These are phyloP conservation scores for Climacium dendroides DNA, from an alignment of 225 moss, liverwort and hornwort species.

Conservation along the genomic window DNA sequence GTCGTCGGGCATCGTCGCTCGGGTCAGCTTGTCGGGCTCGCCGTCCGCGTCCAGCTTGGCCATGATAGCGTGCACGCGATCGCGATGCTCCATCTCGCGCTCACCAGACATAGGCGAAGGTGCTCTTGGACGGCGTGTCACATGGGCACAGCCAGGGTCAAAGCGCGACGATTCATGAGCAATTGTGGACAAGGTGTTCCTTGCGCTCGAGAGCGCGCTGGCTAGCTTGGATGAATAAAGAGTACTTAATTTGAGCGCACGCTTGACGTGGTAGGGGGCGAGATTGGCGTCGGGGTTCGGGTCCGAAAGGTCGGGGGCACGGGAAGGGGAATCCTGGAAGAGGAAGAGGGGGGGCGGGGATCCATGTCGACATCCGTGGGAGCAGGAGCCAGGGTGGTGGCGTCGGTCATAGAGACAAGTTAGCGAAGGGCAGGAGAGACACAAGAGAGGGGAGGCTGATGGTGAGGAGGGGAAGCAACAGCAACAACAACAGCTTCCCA, in stretches of 20 bases:
- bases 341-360: background rate
- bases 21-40: constrained; percentile 62
- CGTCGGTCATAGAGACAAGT: background rate
- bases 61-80: constrained; percentile 76
- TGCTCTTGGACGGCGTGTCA: constrained; percentile 70
- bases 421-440: background rate
- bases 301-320: background rate
- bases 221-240: too few species aligned
- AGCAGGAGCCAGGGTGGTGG: background rate
- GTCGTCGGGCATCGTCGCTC: constrained; percentile 58
- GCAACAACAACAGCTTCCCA: too few species aligned
- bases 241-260: too few species aligned
- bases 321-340: background rate
- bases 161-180: too few species aligned
- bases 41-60: constrained; percentile 84
- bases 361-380: background rate
- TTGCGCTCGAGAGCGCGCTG: constrained; percentile 67
- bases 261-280: constrained; percentile 52
- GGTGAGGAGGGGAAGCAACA: background rate
- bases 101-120: constrained; percentile 71
- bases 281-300: background rate
- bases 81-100: constrained; percentile 90
- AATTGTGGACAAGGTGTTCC: constrained; percentile 65
- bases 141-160: constrained; percentile 78
- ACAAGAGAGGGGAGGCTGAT: background rate